These are phyloP conservation scores for Diaporthe ilicicola DNA, from an alignment of 2,329 filamentous ascomycete genomes.

Conservation along the genomic window DNA sequence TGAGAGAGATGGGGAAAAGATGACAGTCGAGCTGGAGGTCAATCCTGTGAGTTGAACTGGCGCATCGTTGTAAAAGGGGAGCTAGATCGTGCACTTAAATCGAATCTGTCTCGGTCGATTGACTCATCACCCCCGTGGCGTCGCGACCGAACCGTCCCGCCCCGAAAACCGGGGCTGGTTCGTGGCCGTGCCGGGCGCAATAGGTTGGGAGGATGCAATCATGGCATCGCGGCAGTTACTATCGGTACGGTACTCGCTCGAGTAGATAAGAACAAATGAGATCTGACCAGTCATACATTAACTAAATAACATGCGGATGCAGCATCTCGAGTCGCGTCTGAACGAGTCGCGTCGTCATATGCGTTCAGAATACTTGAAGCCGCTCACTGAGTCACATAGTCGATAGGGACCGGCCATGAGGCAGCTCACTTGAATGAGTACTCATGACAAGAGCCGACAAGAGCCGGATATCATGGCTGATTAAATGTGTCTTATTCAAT, in stretches of 20 bases:
- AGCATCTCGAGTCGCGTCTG: not conserved
- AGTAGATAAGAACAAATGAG: not conserved
- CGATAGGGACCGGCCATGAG: not conserved
- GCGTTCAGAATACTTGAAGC: not conserved
- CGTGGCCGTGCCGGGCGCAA: not conserved
- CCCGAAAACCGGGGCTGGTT: slow-evolving; percentile 20
- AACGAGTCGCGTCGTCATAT: not conserved
- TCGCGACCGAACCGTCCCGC: slow-evolving; percentile 22
- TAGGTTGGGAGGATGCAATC: not conserved
- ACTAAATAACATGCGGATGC: not conserved
- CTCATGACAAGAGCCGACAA: no score
- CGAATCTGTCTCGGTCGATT: not conserved
- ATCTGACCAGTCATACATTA: not conserved
- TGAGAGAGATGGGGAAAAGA: not conserved
- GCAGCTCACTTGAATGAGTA: no score
- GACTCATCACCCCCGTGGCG: slow-evolving; percentile 4
- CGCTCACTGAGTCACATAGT: not conserved
- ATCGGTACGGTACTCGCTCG: not conserved
- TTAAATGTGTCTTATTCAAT: slow-evolving; percentile 24
- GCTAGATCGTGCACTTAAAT: not conserved
- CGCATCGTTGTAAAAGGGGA: not conserved
- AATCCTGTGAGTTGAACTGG: no score
- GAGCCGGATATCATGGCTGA: not conserved
- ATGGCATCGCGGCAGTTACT: not conserved
- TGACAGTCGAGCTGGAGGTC: not conserved